phyloP scores from a whole-genome alignment of 225 moss, liverwort and hornwort genomes.

The Pseudisothecium myosuroides region DNA sequence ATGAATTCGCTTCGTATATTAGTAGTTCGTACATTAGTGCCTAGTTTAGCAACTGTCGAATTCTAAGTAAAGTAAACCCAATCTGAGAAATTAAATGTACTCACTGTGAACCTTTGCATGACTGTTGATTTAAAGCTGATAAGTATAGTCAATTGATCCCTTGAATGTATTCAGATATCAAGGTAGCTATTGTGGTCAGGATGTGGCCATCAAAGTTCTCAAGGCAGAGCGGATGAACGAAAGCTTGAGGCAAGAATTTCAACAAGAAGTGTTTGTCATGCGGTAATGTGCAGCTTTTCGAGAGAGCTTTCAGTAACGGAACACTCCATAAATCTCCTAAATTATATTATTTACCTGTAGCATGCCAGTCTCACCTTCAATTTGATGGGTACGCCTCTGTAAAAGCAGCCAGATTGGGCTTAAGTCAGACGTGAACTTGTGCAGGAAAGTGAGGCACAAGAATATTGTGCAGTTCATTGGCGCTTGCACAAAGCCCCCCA shows the following conservation, averaged over 20 bases:
- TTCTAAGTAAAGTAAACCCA: too few species aligned
- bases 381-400: neutral
- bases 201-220: conserved; percentile 88
- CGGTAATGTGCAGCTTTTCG: conserved; percentile 15
- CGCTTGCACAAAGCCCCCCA: conserved; percentile 87
- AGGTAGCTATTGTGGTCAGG: conserved; percentile 86
- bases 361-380: neutral
- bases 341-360: neutral
- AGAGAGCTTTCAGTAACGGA: neutral
- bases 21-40: neutral
- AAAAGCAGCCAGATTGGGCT: neutral
- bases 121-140: neutral
- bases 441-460: conserved; percentile 95
- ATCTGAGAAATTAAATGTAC: neutral
- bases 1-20: neutral
- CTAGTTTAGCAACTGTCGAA: neutral
- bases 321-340: neutral
- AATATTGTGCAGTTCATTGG: conserved; percentile 97
- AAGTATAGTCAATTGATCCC: neutral
- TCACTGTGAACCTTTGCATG: neutral
- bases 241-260: conserved; percentile 61
- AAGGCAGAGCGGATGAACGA: conserved; percentile 68
- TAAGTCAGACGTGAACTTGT: neutral
- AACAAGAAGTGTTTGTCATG: conserved; percentile 90
- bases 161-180: conserved; percentile 31